phyloP scores from a whole-genome alignment of 805 yeast genomes.

The Wickerhamomyces sydowiorum region DNA sequence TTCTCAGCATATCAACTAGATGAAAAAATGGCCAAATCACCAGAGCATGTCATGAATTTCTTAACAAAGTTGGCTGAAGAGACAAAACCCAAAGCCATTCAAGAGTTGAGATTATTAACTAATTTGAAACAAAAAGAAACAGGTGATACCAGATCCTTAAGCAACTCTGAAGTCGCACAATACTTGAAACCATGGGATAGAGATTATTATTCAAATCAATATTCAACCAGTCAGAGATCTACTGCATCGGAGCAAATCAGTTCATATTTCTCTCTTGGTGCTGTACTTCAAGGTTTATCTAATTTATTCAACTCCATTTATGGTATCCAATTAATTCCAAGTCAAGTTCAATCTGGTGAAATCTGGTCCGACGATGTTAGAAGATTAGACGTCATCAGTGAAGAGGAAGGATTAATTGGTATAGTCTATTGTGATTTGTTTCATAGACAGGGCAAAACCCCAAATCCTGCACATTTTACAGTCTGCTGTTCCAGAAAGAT shows the following conservation, averaged over 20 bases:
- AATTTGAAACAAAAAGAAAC: slow-evolving; percentile 29
- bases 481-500: slow-evolving; percentile 88
- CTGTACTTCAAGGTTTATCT: slow-evolving; percentile 79
- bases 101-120: slow-evolving; percentile 51
- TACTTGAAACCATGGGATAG: slow-evolving; percentile 87
- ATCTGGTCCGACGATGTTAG: slow-evolving; percentile 88
- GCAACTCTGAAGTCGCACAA: slow-evolving; percentile 36
- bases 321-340: slow-evolving; percentile 72
- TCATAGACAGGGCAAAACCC: slow-evolving; percentile 66
- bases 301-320: slow-evolving; percentile 64
- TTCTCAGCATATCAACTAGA: slow-evolving; percentile 77
- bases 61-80: slow-evolving; percentile 51
- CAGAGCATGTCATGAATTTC: slow-evolving; percentile 70
- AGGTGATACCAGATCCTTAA: slow-evolving; percentile 14
- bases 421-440: slow-evolving; percentile 84
- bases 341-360: slow-evolving; percentile 59
- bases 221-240: slow-evolving; percentile 26
- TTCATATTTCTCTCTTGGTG: slow-evolving; percentile 76
- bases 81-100: slow-evolving; percentile 46
- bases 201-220: slow-evolving; percentile 49
- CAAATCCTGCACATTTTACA: slow-evolving; percentile 93
- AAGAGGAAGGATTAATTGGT: slow-evolving; percentile 61
- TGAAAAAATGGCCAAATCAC: slow-evolving; percentile 85
- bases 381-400: slow-evolving; percentile 69
- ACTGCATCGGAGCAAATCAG: slow-evolving; percentile 44